Conservation (phyloP, 805 yeast species). For the Huiozyma naganishii region DNA sequence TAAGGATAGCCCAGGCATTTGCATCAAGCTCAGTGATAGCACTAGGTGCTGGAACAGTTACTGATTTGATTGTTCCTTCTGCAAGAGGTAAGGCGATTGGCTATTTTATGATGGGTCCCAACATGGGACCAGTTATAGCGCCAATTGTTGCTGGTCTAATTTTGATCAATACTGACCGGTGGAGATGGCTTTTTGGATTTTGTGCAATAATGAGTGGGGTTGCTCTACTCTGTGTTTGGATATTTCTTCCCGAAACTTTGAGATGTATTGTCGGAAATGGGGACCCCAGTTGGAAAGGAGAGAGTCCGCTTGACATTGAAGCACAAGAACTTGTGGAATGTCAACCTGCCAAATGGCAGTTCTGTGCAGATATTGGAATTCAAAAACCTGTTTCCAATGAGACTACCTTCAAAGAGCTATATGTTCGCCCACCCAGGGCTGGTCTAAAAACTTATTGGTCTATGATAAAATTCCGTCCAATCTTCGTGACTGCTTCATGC, state of each 20-base stretch:
- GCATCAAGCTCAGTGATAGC: constrained; percentile 86
- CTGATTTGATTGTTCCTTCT: constrained; percentile 57
- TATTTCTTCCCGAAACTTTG: constrained; percentile 72
- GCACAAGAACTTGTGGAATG: constrained; percentile 3
- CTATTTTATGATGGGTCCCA: constrained; percentile 74
- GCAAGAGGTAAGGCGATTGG: constrained; percentile 79
- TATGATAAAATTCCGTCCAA: constrained; percentile 34
- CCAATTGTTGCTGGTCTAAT: constrained; percentile 81
- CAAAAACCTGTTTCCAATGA: constrained; percentile 19
- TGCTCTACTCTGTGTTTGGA: constrained; percentile 39
- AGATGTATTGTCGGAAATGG: constrained; percentile 51
- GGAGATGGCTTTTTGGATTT: constrained; percentile 80
- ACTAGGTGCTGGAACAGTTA: constrained; percentile 84
- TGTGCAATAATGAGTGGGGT: constrained; percentile 56
- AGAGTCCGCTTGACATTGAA: neutral
- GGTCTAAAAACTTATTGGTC: constrained; percentile 29
- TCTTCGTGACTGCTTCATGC: constrained; percentile 35
- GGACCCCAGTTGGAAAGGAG: constrained; percentile 24
- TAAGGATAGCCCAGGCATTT: constrained; percentile 63
- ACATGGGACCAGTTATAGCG: constrained; percentile 75
- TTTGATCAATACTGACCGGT: constrained; percentile 54
- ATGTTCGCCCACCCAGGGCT: constrained; percentile 39
- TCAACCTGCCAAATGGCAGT: constrained; percentile 6
- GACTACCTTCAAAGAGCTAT: constrained; percentile 18
- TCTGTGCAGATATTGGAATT: constrained; percentile 18